Evolutionary conservation across 1,284 basidiomycete genomes (phyloP).

Genomic region (Cryptococcus hybrid): DNA sequence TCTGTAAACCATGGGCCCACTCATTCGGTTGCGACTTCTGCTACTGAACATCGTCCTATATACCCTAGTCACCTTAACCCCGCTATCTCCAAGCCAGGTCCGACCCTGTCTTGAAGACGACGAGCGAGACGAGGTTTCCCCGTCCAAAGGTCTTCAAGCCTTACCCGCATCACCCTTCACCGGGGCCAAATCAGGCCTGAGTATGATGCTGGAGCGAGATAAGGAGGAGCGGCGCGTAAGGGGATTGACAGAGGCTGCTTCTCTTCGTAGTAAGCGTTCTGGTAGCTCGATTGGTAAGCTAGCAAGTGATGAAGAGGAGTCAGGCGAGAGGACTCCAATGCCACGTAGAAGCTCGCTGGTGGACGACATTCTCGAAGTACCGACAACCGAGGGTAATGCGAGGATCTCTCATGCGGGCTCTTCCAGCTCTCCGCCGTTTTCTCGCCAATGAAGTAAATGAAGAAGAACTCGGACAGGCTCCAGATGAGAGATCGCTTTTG

Average conservation of each 20-base stretch:
- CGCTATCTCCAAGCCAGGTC: conserved; percentile 8
- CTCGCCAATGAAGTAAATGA: conserved; percentile 15
- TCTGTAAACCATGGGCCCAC: conserved; percentile 1
- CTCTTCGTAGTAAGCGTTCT: neutral
- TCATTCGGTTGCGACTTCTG: neutral
- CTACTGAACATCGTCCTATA: conserved; percentile 23
- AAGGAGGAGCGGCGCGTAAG: conserved; percentile 13
- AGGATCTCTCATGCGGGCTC: conserved; percentile 10
- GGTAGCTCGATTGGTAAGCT: neutral
- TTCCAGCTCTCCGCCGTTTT: conserved; percentile 21
- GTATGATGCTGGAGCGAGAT: conserved; percentile 39
- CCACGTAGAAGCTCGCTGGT: conserved; percentile 4
- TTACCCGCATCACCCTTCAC: conserved; percentile 21
- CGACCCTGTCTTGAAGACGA: neutral
- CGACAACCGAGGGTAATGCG: neutral
- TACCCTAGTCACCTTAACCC: conserved; percentile 33
- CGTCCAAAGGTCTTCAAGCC: conserved; percentile 8
- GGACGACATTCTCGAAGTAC: conserved; percentile 3
- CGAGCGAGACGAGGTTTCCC: conserved; percentile 14
- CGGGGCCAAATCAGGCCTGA: conserved; percentile 33
- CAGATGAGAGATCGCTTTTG: conserved; percentile 26
- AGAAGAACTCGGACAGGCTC: conserved; percentile 16
- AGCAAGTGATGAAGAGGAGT: conserved; percentile 7
- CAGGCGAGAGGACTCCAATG: conserved; percentile 13
- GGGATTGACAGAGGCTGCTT: neutral